Conservation (phyloP, 2,329 filamentous ascomycete species). For the Thermomyces lanuginosus region DNA sequence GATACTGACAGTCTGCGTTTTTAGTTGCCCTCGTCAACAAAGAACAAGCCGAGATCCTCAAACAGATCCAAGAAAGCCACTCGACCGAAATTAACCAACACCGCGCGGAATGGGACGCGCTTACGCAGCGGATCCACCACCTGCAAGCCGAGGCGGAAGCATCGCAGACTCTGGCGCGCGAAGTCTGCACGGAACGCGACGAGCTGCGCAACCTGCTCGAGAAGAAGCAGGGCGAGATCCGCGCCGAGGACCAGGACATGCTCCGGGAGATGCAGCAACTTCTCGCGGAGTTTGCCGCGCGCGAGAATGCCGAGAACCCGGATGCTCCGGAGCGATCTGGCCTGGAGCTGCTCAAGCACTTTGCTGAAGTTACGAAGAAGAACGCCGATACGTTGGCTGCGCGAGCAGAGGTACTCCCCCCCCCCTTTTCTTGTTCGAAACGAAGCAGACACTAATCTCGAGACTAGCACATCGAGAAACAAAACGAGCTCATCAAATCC, state of each 20-base stretch:
- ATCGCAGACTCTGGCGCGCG: constrained; percentile 21
- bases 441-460: too few relatives aligned
- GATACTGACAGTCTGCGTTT: not conserved
- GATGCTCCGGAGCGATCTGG: constrained; percentile 21
- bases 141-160: constrained; percentile 25
- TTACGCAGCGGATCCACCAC: constrained; percentile 19
- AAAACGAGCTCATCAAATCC: constrained; percentile 27
- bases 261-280: constrained; percentile 27
- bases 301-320: constrained; percentile 16
- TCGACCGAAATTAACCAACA: constrained; percentile 18
- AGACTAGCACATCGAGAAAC: constrained; percentile 28
- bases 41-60: constrained; percentile 23
- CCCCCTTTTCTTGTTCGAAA: too few relatives aligned
- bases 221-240: constrained; percentile 23
- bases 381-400: constrained; percentile 29
- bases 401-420: constrained; percentile 29
- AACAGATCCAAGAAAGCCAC: constrained; percentile 21
- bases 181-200: constrained; percentile 24
- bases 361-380: constrained; percentile 41
- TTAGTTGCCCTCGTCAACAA: constrained; percentile 20
- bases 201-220: constrained; percentile 24
- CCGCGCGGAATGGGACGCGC: constrained; percentile 19
- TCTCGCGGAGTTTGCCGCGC: constrained; percentile 23
- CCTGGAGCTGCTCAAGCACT: constrained; percentile 26
- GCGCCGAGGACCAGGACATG: constrained; percentile 24